Conservation (phyloP, 306 rosid genomes). For the Benincasa hispida region DNA sequence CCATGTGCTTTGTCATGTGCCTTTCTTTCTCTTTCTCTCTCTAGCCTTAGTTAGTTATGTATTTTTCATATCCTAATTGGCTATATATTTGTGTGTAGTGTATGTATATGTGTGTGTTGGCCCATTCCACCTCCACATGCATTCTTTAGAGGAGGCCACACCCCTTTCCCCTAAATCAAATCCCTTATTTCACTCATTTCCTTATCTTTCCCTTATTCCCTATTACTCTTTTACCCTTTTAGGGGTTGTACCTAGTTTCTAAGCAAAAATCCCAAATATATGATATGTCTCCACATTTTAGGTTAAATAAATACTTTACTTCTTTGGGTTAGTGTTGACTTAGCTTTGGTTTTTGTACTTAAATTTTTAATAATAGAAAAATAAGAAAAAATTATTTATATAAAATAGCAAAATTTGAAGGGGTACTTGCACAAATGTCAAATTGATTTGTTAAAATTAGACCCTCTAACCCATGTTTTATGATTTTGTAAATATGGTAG, state of each 20-base stretch:
- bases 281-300: no score
- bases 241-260: background rate
- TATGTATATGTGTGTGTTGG: constrained; percentile 18
- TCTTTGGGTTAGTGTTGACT: no score
- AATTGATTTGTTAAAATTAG: no score
- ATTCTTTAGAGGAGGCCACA: background rate
- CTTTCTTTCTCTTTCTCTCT: background rate
- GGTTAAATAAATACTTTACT: no score
- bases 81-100: background rate
- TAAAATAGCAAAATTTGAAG: no score
- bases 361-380: no score
- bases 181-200: background rate
- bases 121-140: constrained; percentile 13
- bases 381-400: no score
- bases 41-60: background rate
- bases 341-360: no score
- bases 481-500: no score
- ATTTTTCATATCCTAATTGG: constrained; percentile 10
- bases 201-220: background rate
- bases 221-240: background rate
- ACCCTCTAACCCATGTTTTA: no score
- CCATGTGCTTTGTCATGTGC: constrained; percentile 68
- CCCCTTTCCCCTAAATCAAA: background rate
- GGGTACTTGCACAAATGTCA: no score
- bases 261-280: background rate